These are phyloP conservation scores for Trichoderma asperelloides DNA, from an alignment of 495 filamentous ascomycete genomes.

Conservation along the genomic window DNA sequence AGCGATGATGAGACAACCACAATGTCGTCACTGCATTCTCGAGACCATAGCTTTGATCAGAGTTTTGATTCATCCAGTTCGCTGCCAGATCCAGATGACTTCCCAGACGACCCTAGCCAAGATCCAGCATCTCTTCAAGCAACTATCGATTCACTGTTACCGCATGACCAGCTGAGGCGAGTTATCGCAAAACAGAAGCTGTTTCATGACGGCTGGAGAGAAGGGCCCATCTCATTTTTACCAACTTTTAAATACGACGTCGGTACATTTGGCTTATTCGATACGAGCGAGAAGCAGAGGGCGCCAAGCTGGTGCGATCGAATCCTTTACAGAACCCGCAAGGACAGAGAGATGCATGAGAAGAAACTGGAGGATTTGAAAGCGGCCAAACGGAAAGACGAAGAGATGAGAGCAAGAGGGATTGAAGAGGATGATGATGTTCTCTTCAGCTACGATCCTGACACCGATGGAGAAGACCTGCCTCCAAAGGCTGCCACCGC, in stretches of 20 bases:
- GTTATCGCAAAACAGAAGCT: constrained; percentile 65
- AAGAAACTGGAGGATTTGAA: constrained; percentile 53
- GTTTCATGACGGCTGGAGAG: constrained; percentile 85
- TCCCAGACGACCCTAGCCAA: constrained; percentile 38
- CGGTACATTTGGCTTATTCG: constrained; percentile 86
- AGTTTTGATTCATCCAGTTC: constrained; percentile 27
- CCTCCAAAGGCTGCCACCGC: constrained; percentile 28
- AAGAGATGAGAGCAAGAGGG: constrained; percentile 75
- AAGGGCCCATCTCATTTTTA: constrained; percentile 80
- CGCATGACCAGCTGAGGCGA: constrained; percentile 79
- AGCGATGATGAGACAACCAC: constrained; percentile 30
- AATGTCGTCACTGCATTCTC: constrained; percentile 9
- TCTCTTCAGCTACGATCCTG: constrained; percentile 84
- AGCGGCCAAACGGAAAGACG: constrained; percentile 60
- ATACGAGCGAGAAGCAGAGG: constrained; percentile 87
- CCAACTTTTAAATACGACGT: constrained; percentile 96
- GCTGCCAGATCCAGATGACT: constrained; percentile 47
- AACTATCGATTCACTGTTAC: constrained; percentile 73
- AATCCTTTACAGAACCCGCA: constrained; percentile 75
- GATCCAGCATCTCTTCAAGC: constrained; percentile 61
- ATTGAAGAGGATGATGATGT: constrained; percentile 77
- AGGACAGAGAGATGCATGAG: constrained; percentile 64
- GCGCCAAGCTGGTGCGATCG: constrained; percentile 97
- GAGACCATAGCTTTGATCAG: constrained; percentile 18
- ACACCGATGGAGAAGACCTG: constrained; percentile 50